phyloP scores from a whole-genome alignment of 164 flowering plant species.

The Saururus chinensis region DNA sequence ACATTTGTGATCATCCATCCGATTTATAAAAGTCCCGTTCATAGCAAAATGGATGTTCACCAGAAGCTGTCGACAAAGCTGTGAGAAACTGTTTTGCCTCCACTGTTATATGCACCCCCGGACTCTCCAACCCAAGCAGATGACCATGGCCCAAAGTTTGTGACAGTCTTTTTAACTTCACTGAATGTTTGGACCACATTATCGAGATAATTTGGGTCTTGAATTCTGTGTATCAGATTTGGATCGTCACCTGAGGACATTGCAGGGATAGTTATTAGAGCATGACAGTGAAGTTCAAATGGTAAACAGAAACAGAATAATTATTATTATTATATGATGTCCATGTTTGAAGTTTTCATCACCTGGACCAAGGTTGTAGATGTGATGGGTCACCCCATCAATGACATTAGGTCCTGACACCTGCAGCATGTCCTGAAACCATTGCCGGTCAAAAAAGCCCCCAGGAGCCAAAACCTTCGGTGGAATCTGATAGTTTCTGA shows the following conservation, averaged over 20 bases:
- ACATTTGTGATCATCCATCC: too few relatives aligned
- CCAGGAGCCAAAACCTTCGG: conserved; percentile 47
- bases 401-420: conserved; percentile 36
- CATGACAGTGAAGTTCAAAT: background rate
- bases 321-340: background rate
- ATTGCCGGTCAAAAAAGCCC: conserved; percentile 48
- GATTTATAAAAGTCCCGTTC: too few relatives aligned
- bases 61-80: conserved; percentile 56
- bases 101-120: conserved; percentile 73
- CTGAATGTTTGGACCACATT: conserved; percentile 28
- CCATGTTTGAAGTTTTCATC: background rate
- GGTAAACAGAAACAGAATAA: background rate
- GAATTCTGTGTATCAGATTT: conserved; percentile 29
- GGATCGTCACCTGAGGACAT: conserved; percentile 39
- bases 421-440: conserved; percentile 41
- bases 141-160: conserved; percentile 35
- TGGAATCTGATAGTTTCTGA: conserved; percentile 11
- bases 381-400: conserved; percentile 50
- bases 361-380: conserved; percentile 74
- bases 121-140: conserved; percentile 68
- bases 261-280: background rate
- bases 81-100: conserved; percentile 38
- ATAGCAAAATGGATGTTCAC: conserved; percentile 11
- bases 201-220: conserved; percentile 38
- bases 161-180: conserved; percentile 15